Base-by-base conservation (phyloP, 306 rosid species). In the Inga leiocalycina region DNA sequence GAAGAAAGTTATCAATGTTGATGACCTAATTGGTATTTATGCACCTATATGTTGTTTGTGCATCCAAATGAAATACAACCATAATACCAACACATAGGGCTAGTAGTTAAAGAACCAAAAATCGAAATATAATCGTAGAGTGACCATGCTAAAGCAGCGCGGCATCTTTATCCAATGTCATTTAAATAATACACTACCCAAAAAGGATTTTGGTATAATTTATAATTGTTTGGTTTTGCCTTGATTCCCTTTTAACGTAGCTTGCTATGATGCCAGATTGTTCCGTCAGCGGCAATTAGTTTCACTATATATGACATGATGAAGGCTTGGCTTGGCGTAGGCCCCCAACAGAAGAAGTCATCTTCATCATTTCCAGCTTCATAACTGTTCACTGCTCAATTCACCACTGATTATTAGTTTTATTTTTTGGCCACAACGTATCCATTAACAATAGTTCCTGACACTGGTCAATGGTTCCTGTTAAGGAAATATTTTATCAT, bases 271-370 rank as follows among this genome's bases (percentile, higher is more conserved):
- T 70, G 62, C 13, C 93, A 96, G 99, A 94, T 94, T 83, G 98
- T 96, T 86, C 99, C 99, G 30, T 91, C 98, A 24, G 98, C 93
- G 54, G 99, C 99, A 48, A 89, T 96, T 59, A 92, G 98, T 74
- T 96, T 96, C 91, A 88, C 97, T 4, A 88, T 93, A 51, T 92
- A 96, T 49, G 98, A 96, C 88, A 80, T 82, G 79, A 85, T 88
- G 95, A 96, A 96, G 91, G 74, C 74, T 71, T 92, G 97, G 97
- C 98, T 96, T 74, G 91, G 83, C 73, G 17, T 93, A 71, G 91
- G 90, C 2, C 94, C 96, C 62, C 95, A 87, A 46, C 96, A 84
- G 84, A 93, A 84, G 87, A 93, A 85, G 87, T 80, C 98, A 87
- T 80, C 98, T 62, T 86, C 34, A 64, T 84, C 94, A 61, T 83